A percentile compares a stretch with the other conserved stretches of the same genome.
Conservation (phyloP, 2,329 filamentous ascomycete species). For the Colletotrichum tropicicola region DNA sequence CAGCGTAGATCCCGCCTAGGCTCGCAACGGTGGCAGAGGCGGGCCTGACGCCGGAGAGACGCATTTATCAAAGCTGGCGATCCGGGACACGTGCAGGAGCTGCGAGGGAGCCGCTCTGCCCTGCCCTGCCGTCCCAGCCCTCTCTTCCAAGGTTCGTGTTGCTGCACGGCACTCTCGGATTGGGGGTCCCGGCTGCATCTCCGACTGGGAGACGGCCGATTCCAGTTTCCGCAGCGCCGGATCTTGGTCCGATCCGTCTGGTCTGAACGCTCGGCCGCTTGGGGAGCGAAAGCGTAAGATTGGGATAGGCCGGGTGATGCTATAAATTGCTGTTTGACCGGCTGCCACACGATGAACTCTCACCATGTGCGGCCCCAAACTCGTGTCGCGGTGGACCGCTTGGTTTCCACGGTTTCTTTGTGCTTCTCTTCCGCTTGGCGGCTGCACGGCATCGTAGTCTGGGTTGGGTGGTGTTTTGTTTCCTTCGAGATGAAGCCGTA, state of each 20-base stretch:
- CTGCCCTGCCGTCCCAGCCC: neutral
- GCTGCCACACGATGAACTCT: slow-evolving; percentile 18
- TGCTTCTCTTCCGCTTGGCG: neutral
- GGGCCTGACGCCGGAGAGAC: slow-evolving; percentile 15
- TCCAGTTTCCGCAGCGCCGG: neutral
- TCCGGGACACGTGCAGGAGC: slow-evolving; percentile 15
- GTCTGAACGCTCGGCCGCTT: slow-evolving; percentile 12
- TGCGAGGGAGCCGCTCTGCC: too few relatives aligned
- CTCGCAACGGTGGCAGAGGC: neutral
- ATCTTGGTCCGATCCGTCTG: slow-evolving; percentile 7
- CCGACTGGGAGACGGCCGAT: neutral
- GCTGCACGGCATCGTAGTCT: neutral
- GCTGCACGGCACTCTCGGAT: neutral
- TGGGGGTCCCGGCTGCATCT: neutral
- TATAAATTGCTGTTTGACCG: slow-evolving; percentile 19
- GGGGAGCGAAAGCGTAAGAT: neutral
- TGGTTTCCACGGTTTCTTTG: neutral
- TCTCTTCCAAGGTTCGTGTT: neutral
- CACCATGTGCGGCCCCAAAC: slow-evolving; percentile 6
- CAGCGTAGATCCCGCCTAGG: slow-evolving; percentile 25
- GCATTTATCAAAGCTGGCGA: slow-evolving; percentile 16
- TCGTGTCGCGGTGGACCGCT: neutral
- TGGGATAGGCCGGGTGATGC: slow-evolving; percentile 7
- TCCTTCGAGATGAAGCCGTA: neutral
- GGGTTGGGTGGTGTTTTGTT: neutral